These are phyloP conservation scores for Tephrocybe sp. DNA, from an alignment of 768 basidiomycete species.

Conservation along the genomic window DNA sequence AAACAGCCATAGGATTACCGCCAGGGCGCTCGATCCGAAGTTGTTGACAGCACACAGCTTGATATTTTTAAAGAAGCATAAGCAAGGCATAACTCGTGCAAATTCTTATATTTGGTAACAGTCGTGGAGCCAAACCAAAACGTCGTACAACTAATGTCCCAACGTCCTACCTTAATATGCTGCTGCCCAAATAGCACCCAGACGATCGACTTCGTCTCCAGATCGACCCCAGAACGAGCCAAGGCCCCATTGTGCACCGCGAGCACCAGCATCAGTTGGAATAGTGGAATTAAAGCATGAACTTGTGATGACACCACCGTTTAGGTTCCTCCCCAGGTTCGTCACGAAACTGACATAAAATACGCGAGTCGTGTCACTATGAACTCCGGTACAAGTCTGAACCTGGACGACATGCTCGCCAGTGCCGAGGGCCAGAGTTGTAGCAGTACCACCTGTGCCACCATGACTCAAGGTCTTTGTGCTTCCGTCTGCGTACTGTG, in stretches of 20 bases:
- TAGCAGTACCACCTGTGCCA: constrained; percentile 31
- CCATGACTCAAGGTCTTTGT: constrained; percentile 27
- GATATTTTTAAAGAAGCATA: too few species aligned
- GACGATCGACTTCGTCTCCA: constrained; percentile 29
- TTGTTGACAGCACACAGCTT: too few species aligned
- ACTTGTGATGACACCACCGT: constrained; percentile 27
- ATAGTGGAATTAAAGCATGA: constrained; percentile 25
- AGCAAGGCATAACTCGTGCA: too few species aligned
- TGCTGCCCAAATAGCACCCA: constrained; percentile 32
- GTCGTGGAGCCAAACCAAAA: too few species aligned
- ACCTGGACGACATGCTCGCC: constrained; percentile 25
- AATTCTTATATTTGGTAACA: too few species aligned
- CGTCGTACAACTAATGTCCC: too few species aligned
- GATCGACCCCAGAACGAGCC: constrained; percentile 32
- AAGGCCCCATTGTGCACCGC: constrained; percentile 27
- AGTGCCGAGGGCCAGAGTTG: constrained; percentile 24
- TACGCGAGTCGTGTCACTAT: constrained; percentile 27
- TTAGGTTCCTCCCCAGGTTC: constrained; percentile 26
- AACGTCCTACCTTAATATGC: constrained; percentile 20
- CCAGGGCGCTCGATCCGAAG: too few species aligned
- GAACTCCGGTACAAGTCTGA: constrained; percentile 25
- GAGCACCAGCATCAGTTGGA: constrained; percentile 27
- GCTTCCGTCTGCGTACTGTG: constrained; percentile 18
- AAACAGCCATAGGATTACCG: too few species aligned
- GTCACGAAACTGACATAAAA: constrained; percentile 32